Percentiles rank a stretch among this genome's conserved stretches.
These are phyloP conservation scores for Lupinus albus DNA, from an alignment of 306 rosid genomes.

Conservation along the genomic window DNA sequence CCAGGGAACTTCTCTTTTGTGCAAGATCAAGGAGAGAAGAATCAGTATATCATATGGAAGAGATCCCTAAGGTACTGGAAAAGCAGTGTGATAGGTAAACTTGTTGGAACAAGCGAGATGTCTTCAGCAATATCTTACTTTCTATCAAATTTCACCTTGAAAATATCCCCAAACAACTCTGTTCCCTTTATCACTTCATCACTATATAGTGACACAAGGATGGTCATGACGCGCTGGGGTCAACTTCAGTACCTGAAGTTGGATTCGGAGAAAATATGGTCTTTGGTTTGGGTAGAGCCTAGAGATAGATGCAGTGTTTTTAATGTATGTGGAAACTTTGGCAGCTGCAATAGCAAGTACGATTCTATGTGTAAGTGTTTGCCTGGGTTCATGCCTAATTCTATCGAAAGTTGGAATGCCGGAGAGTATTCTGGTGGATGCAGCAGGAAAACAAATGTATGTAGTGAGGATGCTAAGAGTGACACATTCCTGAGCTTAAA, in stretches of 20 bases:
- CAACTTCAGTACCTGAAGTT: slow-evolving; percentile 60
- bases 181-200: slow-evolving; percentile 66
- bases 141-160: slow-evolving; percentile 59
- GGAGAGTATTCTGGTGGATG: slow-evolving; percentile 75
- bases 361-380: slow-evolving; percentile 66
- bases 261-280: slow-evolving; percentile 61
- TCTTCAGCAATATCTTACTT: slow-evolving; percentile 65
- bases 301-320: slow-evolving; percentile 76
- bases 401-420: slow-evolving; percentile 53
- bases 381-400: slow-evolving; percentile 71
- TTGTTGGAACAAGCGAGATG: slow-evolving; percentile 60
- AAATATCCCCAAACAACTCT: slow-evolving; percentile 52
- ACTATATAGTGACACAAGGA: slow-evolving; percentile 54
- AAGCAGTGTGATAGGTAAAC: slow-evolving; percentile 60
- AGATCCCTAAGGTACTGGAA: slow-evolving; percentile 79
- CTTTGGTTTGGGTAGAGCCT: slow-evolving; percentile 68
- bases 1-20: slow-evolving; percentile 74
- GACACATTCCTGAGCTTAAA: slow-evolving; percentile 63
- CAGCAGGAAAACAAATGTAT: slow-evolving; percentile 58
- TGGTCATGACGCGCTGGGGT: slow-evolving; percentile 63
- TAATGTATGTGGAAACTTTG: slow-evolving; percentile 76
- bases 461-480: slow-evolving; percentile 46
- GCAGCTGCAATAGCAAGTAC: slow-evolving; percentile 62
- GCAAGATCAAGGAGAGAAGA: slow-evolving; percentile 56
- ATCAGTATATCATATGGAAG: slow-evolving; percentile 64